These are phyloP conservation scores for Boletus barrowsii DNA, from an alignment of 768 basidiomycete genomes.

Conservation along the genomic window DNA sequence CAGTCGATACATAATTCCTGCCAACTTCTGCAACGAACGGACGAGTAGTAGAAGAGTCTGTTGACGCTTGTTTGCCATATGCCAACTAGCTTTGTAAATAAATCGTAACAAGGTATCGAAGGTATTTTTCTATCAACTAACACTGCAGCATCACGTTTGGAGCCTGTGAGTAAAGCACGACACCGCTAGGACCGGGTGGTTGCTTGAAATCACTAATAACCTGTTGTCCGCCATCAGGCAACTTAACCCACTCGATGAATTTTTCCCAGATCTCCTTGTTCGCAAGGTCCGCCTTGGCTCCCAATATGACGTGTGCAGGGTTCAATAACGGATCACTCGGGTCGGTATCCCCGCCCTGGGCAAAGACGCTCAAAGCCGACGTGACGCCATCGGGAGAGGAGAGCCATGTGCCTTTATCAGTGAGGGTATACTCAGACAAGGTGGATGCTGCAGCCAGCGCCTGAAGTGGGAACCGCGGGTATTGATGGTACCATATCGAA, in stretches of 20 bases:
- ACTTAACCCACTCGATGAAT: constrained; percentile 46
- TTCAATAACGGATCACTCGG: constrained; percentile 43
- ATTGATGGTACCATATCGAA: constrained; percentile 60
- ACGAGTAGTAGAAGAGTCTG: neutral
- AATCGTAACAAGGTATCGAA: neutral
- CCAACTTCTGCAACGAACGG: neutral
- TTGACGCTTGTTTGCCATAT: constrained; percentile 22
- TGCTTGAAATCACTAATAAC: constrained; percentile 41
- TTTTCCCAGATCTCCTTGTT: constrained; percentile 30
- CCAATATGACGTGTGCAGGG: constrained; percentile 44
- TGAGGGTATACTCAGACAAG: constrained; percentile 52
- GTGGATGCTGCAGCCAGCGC: constrained; percentile 46
- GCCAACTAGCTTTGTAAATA: too few species aligned
- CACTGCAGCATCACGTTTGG: neutral
- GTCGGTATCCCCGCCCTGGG: constrained; percentile 38
- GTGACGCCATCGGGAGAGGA: constrained; percentile 37
- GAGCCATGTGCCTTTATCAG: constrained; percentile 50
- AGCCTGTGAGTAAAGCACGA: constrained; percentile 28
- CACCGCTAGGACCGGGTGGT: constrained; percentile 15
- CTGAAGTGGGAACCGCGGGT: constrained; percentile 49
- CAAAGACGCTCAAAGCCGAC: constrained; percentile 36
- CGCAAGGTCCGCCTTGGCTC: constrained; percentile 24
- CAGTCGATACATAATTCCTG: constrained; percentile 16
- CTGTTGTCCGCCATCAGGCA: constrained; percentile 41
- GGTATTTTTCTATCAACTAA: too few species aligned